Conservation (phyloP, 1,284 basidiomycete species). For the Fistulinella cinereoalba region DNA sequence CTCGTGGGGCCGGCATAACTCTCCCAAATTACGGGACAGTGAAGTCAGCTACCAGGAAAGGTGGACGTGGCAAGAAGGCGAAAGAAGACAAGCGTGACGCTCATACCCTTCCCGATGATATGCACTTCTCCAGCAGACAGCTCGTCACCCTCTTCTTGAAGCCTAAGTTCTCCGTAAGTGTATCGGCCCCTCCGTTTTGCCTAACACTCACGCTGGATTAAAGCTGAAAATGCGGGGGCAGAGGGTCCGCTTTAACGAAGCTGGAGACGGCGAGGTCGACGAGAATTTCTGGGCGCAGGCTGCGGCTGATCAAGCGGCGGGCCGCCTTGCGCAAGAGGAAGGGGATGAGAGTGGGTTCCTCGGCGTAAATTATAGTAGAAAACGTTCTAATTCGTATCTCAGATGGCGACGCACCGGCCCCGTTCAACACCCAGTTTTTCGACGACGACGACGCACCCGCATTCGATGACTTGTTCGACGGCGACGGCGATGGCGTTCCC, state of each 20-base stretch:
- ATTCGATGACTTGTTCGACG: slow-evolving; percentile 69
- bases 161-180: slow-evolving; percentile 84
- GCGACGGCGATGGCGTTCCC: slow-evolving; percentile 51
- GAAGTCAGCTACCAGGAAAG: slow-evolving; percentile 47
- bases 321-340: slow-evolving; percentile 51
- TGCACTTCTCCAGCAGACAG: slow-evolving; percentile 92
- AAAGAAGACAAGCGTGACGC: slow-evolving; percentile 67
- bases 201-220: slow-evolving; percentile 8
- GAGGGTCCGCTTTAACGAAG: slow-evolving; percentile 52
- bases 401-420: slow-evolving; percentile 55
- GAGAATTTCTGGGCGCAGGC: slow-evolving; percentile 95
- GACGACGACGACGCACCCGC: slow-evolving; percentile 85
- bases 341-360: slow-evolving; percentile 57
- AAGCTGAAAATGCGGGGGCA: slow-evolving; percentile 82
- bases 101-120: slow-evolving; percentile 90
- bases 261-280: slow-evolving; percentile 81
- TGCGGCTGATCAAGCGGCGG: slow-evolving; percentile 75
- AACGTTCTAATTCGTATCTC: slow-evolving; percentile 8
- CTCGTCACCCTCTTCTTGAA: slow-evolving; percentile 93
- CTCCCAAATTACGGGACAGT: slow-evolving; percentile 48
- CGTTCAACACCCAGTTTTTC: slow-evolving; percentile 96
- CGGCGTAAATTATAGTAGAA: background rate
- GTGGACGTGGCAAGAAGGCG: slow-evolving; percentile 43
- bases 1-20: slow-evolving; percentile 63
- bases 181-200: slow-evolving; percentile 1